phyloP scores from a whole-genome alignment of 257 asterid genomes.

The Solanum commersonii region DNA sequence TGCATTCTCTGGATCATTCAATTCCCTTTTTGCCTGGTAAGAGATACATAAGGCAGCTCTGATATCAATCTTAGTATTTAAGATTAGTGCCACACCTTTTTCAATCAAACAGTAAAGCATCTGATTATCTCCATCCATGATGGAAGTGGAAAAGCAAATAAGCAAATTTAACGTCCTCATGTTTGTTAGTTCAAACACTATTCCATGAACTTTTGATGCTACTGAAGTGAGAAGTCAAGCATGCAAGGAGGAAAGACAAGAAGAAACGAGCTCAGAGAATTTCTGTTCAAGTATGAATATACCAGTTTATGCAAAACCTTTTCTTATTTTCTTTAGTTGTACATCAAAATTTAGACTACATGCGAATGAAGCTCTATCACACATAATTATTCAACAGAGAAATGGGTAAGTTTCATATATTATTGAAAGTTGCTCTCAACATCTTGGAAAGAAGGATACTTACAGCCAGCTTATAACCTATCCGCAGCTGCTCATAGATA shows the following conservation, averaged over 20 bases:
- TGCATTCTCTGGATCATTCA: slow-evolving; percentile 89
- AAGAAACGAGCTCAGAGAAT: not conserved
- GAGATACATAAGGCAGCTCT: slow-evolving; percentile 1
- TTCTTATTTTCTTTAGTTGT: not conserved
- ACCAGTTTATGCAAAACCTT: not conserved
- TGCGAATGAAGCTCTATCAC: not conserved
- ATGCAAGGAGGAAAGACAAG: not conserved
- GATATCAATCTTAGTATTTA: not conserved
- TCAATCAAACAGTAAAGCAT: not conserved
- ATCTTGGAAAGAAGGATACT: slow-evolving; percentile 12
- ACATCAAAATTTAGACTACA: not conserved
- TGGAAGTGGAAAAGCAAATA: not conserved
- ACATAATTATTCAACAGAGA: not conserved
- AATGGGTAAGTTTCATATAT: not conserved
- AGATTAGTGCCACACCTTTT: not conserved
- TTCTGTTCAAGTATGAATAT: not conserved
- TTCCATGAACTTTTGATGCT: not conserved
- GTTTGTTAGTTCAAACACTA: not conserved
- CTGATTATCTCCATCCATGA: not conserved
- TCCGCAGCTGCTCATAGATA: slow-evolving; percentile 85
- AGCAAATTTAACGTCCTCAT: not conserved
- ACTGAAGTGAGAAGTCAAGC: not conserved
- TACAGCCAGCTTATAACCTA: slow-evolving; percentile 90
- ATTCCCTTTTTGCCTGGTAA: slow-evolving; percentile 83
- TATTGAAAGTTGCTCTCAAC: not conserved